Evolutionary conservation across 2,329 filamentous ascomycete species (phyloP).

Genomic region (Apiospora kogelbergensis): DNA sequence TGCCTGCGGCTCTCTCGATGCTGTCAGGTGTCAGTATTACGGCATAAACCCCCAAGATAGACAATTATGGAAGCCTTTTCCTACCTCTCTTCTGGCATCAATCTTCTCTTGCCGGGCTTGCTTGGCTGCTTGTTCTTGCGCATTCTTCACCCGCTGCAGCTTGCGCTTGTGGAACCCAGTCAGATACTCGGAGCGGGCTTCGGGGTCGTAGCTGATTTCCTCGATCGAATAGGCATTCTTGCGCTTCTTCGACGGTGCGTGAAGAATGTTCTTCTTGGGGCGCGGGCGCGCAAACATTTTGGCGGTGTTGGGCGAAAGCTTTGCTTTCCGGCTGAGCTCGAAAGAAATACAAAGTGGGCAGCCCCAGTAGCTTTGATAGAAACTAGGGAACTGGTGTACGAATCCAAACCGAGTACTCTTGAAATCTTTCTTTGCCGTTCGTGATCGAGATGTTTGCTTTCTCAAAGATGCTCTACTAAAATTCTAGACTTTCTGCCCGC

Average conservation of each 20-base stretch:
- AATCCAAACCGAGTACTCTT: background rate
- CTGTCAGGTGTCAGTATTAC: conserved; percentile 44
- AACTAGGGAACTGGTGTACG: no score
- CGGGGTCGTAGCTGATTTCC: conserved; percentile 82
- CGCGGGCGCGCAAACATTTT: conserved; percentile 58
- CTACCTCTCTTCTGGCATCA: conserved; percentile 72
- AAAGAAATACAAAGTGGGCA: background rate
- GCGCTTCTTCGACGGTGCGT: conserved; percentile 64
- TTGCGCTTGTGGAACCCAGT: conserved; percentile 98
- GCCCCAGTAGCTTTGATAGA: no score
- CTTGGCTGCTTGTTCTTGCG: conserved; percentile 78
- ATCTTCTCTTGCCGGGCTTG: conserved; percentile 77
- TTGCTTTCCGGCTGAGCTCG: background rate
- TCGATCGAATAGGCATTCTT: conserved; percentile 63
- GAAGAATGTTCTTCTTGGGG: conserved; percentile 56
- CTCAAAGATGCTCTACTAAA: background rate
- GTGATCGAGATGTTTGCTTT: background rate
- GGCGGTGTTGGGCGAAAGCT: conserved; percentile 6
- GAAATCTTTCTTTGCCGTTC: background rate
- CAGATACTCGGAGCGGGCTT: conserved; percentile 80
- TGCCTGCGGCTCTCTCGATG: conserved; percentile 78
- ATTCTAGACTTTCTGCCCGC: conserved; percentile 10
- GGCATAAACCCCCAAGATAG: background rate
- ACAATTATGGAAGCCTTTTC: conserved; percentile 22
- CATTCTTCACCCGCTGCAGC: conserved; percentile 77